A percentile compares a stretch with the other conserved stretches of the same genome.
Conservation (phyloP, 164 flowering plant species). For the Vitis rotundifolia region DNA sequence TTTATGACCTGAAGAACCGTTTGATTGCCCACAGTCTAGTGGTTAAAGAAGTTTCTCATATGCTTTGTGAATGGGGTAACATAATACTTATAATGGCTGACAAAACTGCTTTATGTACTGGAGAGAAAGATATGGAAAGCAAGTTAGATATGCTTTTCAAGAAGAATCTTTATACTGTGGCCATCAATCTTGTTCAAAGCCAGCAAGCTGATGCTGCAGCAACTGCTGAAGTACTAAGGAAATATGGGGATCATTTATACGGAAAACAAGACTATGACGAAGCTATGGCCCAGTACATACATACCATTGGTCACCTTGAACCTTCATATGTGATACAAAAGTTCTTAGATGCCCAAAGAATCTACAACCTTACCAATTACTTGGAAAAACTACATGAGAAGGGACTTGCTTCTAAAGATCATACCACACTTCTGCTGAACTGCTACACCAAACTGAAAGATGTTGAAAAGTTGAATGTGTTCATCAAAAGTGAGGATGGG, state of each 20-base stretch:
- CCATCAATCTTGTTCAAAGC: constrained; percentile 93
- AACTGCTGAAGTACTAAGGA: constrained; percentile 91
- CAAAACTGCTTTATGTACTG: constrained; percentile 73
- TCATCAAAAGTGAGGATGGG: constrained; percentile 89
- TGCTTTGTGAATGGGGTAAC: constrained; percentile 99
- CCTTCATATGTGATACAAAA: constrained; percentile 98
- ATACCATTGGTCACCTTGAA: constrained; percentile 94
- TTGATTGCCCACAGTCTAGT: constrained; percentile 84
- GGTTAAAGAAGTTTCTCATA: constrained; percentile 82
- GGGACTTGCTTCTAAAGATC: constrained; percentile 95
- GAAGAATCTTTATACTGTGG: constrained; percentile 93
- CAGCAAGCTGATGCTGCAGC: constrained; percentile 99
- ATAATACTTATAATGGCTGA: constrained; percentile 82
- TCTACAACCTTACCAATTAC: constrained; percentile 97
- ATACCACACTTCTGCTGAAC: constrained; percentile 90
- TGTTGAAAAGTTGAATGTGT: constrained; percentile 78
- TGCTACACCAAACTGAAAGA: constrained; percentile 97
- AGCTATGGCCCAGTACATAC: constrained; percentile 94
- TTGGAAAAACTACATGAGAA: constrained; percentile 95
- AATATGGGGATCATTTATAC: constrained; percentile 95
- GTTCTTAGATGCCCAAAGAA: constrained; percentile 96
- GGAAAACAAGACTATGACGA: constrained; percentile 94
- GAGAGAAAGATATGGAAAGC: constrained; percentile 99
- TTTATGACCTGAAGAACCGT: constrained; percentile 92
- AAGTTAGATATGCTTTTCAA: constrained; percentile 97